A percentile compares a stretch with the other conserved stretches of the same genome.
Evolutionary conservation across 2,329 filamentous ascomycete genomes (phyloP).

Genomic region (Colletotrichum sp.): DNA sequence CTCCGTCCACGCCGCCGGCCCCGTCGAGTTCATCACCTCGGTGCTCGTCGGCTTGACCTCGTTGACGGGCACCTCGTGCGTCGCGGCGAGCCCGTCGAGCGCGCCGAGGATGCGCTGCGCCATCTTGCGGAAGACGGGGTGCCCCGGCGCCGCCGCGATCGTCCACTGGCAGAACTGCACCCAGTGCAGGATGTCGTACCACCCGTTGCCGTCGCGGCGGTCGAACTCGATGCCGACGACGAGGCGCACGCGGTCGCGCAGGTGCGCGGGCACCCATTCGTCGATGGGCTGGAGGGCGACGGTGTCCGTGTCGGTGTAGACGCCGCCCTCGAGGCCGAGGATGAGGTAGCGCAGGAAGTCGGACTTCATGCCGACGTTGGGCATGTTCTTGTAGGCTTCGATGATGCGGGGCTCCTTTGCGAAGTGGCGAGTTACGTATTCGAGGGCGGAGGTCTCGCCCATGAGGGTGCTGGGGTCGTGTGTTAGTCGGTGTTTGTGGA

Average conservation of each 20-base stretch:
- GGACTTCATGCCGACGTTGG: conserved; percentile 53
- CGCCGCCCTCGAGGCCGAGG: conserved; percentile 76
- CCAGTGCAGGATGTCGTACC: conserved; percentile 22
- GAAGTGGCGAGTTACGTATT: conserved; percentile 25
- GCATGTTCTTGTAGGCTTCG: conserved; percentile 25
- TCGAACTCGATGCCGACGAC: conserved; percentile 34
- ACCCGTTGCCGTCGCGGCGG: conserved; percentile 26
- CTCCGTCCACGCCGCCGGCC: conserved; percentile 35
- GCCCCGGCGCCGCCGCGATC: conserved; percentile 25
- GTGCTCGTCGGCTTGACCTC: conserved; percentile 26
- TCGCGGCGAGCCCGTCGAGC: conserved; percentile 21
- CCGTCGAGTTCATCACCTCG: conserved; percentile 35
- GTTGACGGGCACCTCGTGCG: not conserved
- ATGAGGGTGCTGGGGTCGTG: conserved; percentile 26
- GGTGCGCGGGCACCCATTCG: conserved; percentile 33
- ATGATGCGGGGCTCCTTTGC: conserved; percentile 20
- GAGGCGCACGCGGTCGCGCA: conserved; percentile 15
- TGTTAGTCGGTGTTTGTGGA: not conserved
- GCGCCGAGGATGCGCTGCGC: conserved; percentile 25
- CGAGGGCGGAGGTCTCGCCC: conserved; percentile 25
- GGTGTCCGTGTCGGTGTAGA: conserved; percentile 63
- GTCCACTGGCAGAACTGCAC: conserved; percentile 28
- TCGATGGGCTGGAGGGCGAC: conserved; percentile 38
- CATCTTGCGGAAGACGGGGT: conserved; percentile 33
- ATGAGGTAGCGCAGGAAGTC: conserved; percentile 74